Conservation (phyloP, 495 filamentous ascomycete species). For the Podospora australis region DNA sequence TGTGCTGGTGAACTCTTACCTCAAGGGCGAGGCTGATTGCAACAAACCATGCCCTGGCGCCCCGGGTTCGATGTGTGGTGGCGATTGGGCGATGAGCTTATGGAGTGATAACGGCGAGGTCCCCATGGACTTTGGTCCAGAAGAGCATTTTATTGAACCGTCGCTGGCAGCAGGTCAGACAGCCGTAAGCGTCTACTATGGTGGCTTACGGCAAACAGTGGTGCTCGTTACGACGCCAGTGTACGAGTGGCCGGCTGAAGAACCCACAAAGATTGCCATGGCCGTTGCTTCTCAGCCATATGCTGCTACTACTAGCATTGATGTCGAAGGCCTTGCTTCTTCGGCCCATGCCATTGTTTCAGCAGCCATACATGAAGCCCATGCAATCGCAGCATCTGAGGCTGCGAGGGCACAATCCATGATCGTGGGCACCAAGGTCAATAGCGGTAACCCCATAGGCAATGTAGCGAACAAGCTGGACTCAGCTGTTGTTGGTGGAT, state of each 20-base stretch:
- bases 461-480: conserved; percentile 11
- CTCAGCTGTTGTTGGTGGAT: conserved; percentile 4
- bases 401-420: conserved; percentile 14
- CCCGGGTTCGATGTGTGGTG: conserved; percentile 33
- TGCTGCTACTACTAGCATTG: neutral
- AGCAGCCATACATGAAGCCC: conserved; percentile 12
- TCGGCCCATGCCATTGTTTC: conserved; percentile 16
- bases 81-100: conserved; percentile 31
- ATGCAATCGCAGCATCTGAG: conserved; percentile 12
- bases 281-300: neutral
- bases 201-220: conserved; percentile 16
- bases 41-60: conserved; percentile 37
- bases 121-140: conserved; percentile 9
- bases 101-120: conserved; percentile 31
- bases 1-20: conserved; percentile 29
- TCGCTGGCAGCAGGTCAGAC: conserved; percentile 13
- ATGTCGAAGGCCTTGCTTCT: conserved; percentile 12
- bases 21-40: conserved; percentile 31
- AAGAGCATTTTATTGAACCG: conserved; percentile 12
- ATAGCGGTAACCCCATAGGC: conserved; percentile 9
- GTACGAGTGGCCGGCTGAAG: conserved; percentile 12
- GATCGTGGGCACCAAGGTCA: conserved; percentile 10
- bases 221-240: conserved; percentile 14
- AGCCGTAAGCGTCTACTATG: conserved; percentile 7
- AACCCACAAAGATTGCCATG: no score